A percentile compares a stretch with the other conserved stretches of the same genome.
Conservation (phyloP, 768 basidiomycete species). For the Pisolithus orientalis region DNA sequence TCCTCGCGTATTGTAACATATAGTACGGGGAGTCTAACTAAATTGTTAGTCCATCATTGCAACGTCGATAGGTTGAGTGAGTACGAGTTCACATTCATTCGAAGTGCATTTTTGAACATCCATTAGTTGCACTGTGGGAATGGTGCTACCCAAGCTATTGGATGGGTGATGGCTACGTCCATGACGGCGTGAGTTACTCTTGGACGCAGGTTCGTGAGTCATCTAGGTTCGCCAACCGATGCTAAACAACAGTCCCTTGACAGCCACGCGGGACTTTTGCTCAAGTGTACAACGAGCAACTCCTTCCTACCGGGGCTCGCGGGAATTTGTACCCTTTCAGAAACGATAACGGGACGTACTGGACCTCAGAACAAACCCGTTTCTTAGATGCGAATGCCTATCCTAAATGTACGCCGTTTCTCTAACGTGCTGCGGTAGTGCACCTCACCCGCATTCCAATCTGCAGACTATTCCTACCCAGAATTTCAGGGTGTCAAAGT, state of each 20-base stretch:
- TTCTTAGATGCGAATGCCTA: constrained; percentile 13
- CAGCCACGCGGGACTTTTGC: constrained; percentile 18
- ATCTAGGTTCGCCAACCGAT: neutral
- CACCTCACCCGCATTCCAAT: neutral
- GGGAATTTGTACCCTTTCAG: constrained; percentile 19
- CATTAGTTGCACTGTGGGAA: constrained; percentile 24
- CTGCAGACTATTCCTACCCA: constrained; percentile 23
- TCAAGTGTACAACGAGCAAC: constrained; percentile 15
- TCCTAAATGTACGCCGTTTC: constrained; percentile 15
- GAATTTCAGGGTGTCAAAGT: constrained; percentile 22
- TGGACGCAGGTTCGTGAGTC: constrained; percentile 18
- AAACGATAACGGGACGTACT: constrained; percentile 17
- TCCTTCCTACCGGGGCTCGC: constrained; percentile 14
- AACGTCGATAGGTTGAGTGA: constrained; percentile 19
- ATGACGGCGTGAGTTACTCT: constrained; percentile 6
- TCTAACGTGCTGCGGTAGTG: neutral
- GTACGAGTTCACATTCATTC: neutral
- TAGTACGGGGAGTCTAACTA: neutral
- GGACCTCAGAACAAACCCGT: constrained; percentile 20
- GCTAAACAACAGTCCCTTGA: neutral
- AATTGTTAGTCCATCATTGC: constrained; percentile 16
- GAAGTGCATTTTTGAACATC: neutral
- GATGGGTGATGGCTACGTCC: constrained; percentile 19
- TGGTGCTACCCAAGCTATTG: constrained; percentile 24
- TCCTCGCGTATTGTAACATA: neutral